Conservation (phyloP, 1,284 basidiomycete genomes). For the Boletus semigastroideus region DNA sequence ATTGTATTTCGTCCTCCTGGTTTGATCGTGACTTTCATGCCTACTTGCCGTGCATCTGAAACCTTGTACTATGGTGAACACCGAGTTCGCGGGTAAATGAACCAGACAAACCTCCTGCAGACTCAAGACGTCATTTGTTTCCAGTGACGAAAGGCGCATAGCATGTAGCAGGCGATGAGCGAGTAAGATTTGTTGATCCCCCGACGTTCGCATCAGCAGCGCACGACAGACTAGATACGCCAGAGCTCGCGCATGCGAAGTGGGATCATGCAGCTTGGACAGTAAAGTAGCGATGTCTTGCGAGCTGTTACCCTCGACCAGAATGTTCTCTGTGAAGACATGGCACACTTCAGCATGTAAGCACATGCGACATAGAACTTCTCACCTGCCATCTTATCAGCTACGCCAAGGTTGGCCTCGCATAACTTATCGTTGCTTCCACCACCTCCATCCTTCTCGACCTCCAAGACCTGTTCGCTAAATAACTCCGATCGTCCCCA, state of each 20-base stretch:
- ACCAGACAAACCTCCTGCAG: conserved; percentile 42
- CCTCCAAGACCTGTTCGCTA: conserved; percentile 26
- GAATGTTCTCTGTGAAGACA: conserved; percentile 54
- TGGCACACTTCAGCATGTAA: background rate
- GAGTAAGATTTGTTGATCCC: conserved; percentile 54
- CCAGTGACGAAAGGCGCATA: conserved; percentile 48
- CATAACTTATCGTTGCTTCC: conserved; percentile 46
- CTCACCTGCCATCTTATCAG: conserved; percentile 64
- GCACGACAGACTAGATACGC: conserved; percentile 59
- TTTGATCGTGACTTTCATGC: conserved; percentile 52
- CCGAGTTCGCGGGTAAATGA: background rate
- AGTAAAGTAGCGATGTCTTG: conserved; percentile 39
- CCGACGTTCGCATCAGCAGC: conserved; percentile 53
- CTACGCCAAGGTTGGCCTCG: conserved; percentile 50
- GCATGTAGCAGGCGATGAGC: conserved; percentile 49
- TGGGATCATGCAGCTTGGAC: conserved; percentile 50
- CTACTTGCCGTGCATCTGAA: conserved; percentile 43
- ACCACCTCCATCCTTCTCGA: conserved; percentile 36
- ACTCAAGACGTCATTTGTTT: conserved; percentile 39
- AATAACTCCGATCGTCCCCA: conserved; percentile 32
- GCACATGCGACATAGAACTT: conserved; percentile 8
- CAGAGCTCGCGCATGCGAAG: conserved; percentile 55
- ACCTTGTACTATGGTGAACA: conserved; percentile 32
- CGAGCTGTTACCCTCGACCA: conserved; percentile 43
- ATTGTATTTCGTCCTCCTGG: conserved; percentile 57